Evolutionary conservation across 2,329 filamentous ascomycete species (phyloP).

Genomic region (Chrysoporthe cubensis): DNA sequence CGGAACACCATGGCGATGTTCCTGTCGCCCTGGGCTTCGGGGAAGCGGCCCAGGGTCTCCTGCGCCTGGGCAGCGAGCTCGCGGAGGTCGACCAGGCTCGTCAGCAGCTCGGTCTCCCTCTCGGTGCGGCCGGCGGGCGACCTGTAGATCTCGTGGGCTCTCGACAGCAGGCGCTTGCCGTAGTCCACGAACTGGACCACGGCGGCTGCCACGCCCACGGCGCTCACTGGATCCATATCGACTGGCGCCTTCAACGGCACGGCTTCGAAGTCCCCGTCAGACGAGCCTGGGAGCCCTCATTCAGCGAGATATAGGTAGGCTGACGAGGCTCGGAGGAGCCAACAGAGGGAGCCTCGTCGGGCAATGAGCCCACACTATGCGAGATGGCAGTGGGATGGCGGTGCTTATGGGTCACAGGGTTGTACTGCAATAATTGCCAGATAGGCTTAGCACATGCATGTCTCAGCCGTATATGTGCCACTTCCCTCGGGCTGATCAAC

Average conservation of each 20-base stretch:
- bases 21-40: not conserved
- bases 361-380: not conserved
- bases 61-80: not conserved
- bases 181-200: slow-evolving; percentile 13
- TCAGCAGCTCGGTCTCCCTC: not conserved
- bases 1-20: not conserved
- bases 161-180: slow-evolving; percentile 3
- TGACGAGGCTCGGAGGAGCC: not conserved
- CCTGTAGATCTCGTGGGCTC: not conserved
- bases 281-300: not conserved
- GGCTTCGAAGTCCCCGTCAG: not conserved
- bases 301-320: not conserved
- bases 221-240: slow-evolving; percentile 4
- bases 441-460: not conserved
- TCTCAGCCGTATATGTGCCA: not conserved
- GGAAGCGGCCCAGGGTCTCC: not conserved
- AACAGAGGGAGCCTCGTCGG: not conserved
- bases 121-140: not conserved
- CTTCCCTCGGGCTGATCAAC: not conserved
- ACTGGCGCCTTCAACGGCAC: not conserved
- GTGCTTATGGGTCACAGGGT: no score
- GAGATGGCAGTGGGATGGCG: not conserved
- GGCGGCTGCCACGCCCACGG: not conserved
- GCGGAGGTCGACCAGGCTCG: not conserved
- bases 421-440: not conserved